phyloP scores from a whole-genome alignment of 768 basidiomycete species.

The Kwoniella sp. region DNA sequence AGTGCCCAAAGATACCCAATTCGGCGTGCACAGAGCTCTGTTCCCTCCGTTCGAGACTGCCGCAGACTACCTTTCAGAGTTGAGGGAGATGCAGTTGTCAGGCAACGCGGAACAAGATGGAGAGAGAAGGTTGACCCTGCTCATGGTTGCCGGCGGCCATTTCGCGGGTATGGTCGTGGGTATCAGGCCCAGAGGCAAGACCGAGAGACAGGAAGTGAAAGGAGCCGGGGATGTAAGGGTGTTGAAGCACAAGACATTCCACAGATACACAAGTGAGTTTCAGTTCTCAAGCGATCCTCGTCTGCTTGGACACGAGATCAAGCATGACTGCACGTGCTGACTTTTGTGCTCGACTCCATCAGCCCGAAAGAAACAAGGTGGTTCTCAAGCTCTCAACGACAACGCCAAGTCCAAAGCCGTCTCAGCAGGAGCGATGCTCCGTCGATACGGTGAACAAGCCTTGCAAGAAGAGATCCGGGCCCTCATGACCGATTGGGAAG shows the following conservation, averaged over 20 bases:
- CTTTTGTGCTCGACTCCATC: background rate
- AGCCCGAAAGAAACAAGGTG: slow-evolving; percentile 98
- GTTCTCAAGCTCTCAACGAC: slow-evolving; percentile 88
- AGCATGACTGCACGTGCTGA: too few relatives aligned
- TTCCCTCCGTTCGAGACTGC: slow-evolving; percentile 61
- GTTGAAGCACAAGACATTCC: slow-evolving; percentile 89
- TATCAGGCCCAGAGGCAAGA: slow-evolving; percentile 60
- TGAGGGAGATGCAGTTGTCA: slow-evolving; percentile 49
- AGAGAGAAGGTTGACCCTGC: slow-evolving; percentile 79
- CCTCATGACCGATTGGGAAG: slow-evolving; percentile 79
- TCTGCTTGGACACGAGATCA: too few relatives aligned
- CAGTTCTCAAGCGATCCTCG: too few relatives aligned
- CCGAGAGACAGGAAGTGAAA: slow-evolving; percentile 75
- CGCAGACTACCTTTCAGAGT: slow-evolving; percentile 47
- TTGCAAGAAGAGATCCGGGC: slow-evolving; percentile 91
- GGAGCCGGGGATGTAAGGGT: slow-evolving; percentile 60
- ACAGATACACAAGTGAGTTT: slow-evolving; percentile 95
- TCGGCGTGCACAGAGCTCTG: slow-evolving; percentile 80
- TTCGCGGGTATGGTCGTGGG: slow-evolving; percentile 86
- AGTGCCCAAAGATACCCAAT: slow-evolving; percentile 68
- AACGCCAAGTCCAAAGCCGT: slow-evolving; percentile 89
- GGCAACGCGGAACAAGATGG: slow-evolving; percentile 29
- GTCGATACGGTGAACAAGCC: slow-evolving; percentile 93
- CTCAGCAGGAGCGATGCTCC: slow-evolving; percentile 88
- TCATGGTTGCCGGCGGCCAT: slow-evolving; percentile 97